These are phyloP conservation scores for Teunomyces kruisii DNA, from an alignment of 805 yeast genomes.

Conservation along the genomic window DNA sequence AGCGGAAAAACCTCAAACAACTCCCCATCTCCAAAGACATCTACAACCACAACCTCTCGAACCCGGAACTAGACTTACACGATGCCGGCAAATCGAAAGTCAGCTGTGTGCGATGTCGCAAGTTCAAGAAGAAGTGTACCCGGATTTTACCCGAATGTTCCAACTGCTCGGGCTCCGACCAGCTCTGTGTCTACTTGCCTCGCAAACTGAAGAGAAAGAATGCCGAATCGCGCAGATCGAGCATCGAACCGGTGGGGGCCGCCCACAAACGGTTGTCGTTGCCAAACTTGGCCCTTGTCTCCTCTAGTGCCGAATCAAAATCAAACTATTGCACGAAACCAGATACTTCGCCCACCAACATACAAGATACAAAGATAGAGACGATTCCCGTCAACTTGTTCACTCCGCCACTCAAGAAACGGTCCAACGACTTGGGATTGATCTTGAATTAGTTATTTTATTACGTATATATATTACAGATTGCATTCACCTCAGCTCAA, in stretches of 20 bases:
- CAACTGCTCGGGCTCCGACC: slow-evolving; percentile 29
- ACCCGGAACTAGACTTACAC: slow-evolving; percentile 18
- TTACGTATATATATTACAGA: background rate
- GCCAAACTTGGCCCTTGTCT: background rate
- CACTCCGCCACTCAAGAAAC: background rate
- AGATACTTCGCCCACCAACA: background rate
- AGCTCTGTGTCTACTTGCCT: slow-evolving; percentile 26
- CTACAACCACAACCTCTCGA: slow-evolving; percentile 18
- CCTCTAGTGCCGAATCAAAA: background rate
- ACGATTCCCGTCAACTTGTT: background rate
- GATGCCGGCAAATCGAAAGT: slow-evolving; percentile 22
- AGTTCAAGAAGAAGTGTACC: slow-evolving; percentile 31
- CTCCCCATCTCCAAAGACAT: slow-evolving; percentile 16
- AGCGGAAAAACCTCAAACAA: slow-evolving; percentile 24
- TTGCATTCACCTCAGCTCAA: slow-evolving; percentile 14
- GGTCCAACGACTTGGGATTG: slow-evolving; percentile 7
- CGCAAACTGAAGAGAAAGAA: slow-evolving; percentile 13
- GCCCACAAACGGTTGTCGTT: background rate
- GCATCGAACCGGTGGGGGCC: background rate
- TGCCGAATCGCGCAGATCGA: background rate
- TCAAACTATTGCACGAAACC: background rate
- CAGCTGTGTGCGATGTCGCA: slow-evolving; percentile 33
- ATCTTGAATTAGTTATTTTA: slow-evolving; percentile 7
- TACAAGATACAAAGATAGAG: background rate
- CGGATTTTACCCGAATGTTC: slow-evolving; percentile 31